A percentile compares a stretch with the other conserved stretches of the same genome.
These are phyloP conservation scores for Vachellia pachyceras DNA, from an alignment of 306 rosid species.

Conservation along the genomic window DNA sequence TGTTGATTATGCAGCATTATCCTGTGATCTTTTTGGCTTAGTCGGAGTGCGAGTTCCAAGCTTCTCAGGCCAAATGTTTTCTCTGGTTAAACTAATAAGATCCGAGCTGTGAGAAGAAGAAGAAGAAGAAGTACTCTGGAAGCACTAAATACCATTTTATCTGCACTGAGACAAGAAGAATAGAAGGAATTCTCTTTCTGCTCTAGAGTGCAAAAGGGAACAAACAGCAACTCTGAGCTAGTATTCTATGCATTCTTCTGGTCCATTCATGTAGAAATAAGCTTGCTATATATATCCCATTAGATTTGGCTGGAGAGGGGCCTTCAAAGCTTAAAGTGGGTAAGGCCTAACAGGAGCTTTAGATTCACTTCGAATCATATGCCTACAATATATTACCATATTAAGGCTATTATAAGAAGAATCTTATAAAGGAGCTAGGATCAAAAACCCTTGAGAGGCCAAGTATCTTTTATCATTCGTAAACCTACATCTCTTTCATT, in stretches of 20 bases:
- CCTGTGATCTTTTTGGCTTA: conserved; percentile 20
- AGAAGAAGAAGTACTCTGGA: conserved; percentile 55
- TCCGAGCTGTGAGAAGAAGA: conserved; percentile 65
- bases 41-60: conserved; percentile 55
- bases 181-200: conserved; percentile 41
- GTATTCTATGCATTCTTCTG: conserved; percentile 45
- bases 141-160: conserved; percentile 62
- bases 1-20: conserved; percentile 50
- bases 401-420: conserved; percentile 84
- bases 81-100: conserved; percentile 57
- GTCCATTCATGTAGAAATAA: conserved; percentile 70
- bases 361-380: conserved; percentile 81
- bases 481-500: conserved; percentile 56
- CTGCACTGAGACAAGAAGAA: conserved; percentile 47
- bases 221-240: conserved; percentile 30
- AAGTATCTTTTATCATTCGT: conserved; percentile 65
- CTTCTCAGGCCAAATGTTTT: conserved; percentile 57
- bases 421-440: conserved; percentile 81
- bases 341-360: conserved; percentile 59
- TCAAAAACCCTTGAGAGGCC: conserved; percentile 87
- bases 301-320: conserved; percentile 47
- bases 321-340: conserved; percentile 70
- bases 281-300: conserved; percentile 61
- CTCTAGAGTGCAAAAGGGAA: conserved; percentile 50
- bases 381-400: conserved; percentile 50